These are phyloP conservation scores for Lophiostoma macrostomum DNA, from an alignment of 495 filamentous ascomycete genomes.

Conservation along the genomic window DNA sequence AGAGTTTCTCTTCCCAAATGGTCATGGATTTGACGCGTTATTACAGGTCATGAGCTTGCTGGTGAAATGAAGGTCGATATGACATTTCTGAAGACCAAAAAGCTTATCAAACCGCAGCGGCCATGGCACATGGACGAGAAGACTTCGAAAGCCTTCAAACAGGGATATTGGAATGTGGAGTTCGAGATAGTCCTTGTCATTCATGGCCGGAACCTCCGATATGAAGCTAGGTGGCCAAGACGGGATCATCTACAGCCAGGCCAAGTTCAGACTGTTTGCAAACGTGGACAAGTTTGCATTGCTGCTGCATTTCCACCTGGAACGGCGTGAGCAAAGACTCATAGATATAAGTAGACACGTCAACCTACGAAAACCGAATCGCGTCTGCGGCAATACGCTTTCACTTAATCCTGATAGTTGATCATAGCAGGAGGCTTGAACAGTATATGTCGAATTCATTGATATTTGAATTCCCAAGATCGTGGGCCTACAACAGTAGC, in stretches of 20 bases:
- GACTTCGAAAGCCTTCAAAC: background rate
- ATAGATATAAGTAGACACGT: too few relatives aligned
- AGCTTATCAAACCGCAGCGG: background rate
- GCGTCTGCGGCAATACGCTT: too few relatives aligned
- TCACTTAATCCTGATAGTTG: too few relatives aligned
- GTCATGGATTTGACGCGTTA: too few relatives aligned
- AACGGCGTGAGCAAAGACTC: too few relatives aligned
- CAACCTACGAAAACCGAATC: too few relatives aligned
- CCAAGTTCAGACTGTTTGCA: background rate
- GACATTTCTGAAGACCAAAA: conserved; percentile 6
- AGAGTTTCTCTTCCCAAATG: too few relatives aligned
- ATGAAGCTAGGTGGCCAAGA: conserved; percentile 1
- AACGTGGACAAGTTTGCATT: background rate
- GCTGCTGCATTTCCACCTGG: conserved; percentile 5
- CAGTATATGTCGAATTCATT: too few relatives aligned
- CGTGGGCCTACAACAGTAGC: too few relatives aligned
- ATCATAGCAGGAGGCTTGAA: too few relatives aligned
- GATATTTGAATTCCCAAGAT: too few relatives aligned
- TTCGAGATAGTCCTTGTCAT: conserved; percentile 3
- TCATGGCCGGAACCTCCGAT: conserved; percentile 11
- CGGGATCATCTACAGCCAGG: background rate
- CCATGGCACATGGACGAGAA: too few relatives aligned
- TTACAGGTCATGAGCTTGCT: background rate
- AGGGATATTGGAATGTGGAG: conserved; percentile 1
- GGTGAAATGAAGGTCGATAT: conserved; percentile 4